A percentile compares a stretch with the other conserved stretches of the same genome.
These are phyloP conservation scores for Geum urbanum DNA, from an alignment of 306 rosid species.

Conservation along the genomic window DNA sequence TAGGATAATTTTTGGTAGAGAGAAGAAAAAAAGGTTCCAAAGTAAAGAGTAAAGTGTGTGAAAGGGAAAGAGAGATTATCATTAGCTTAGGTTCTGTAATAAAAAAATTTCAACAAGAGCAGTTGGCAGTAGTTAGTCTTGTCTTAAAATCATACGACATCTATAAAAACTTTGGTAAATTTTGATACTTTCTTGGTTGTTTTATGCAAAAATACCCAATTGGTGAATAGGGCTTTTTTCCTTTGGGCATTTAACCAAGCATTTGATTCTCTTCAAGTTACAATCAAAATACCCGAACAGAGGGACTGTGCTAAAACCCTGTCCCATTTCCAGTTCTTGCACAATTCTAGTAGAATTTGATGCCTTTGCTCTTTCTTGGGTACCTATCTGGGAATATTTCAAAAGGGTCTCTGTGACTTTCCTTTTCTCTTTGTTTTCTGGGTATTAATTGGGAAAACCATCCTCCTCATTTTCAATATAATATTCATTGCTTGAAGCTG, in stretches of 20 bases:
- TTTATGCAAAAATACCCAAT: conserved; percentile 41
- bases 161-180: conserved; percentile 44
- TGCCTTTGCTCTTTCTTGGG: conserved; percentile 37
- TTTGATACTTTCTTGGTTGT: conserved; percentile 47
- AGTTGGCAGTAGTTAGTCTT: conserved; percentile 85
- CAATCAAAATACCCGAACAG: conserved; percentile 15
- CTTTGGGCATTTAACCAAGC: conserved; percentile 31
- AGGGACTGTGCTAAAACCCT: conserved; percentile 32
- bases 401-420: conserved; percentile 31
- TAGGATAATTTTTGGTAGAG: background rate
- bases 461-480: background rate
- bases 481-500: conserved; percentile 25
- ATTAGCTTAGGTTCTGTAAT: conserved; percentile 47
- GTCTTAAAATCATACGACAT: conserved; percentile 69
- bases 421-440: conserved; percentile 17
- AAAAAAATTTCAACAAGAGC: conserved; percentile 63
- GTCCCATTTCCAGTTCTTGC: conserved; percentile 39
- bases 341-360: conserved; percentile 48
- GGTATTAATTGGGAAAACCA: conserved; percentile 12
- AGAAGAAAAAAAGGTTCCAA: conserved; percentile 1
- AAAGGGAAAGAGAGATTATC: conserved; percentile 33
- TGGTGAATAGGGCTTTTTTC: conserved; percentile 38
- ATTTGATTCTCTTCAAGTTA: conserved; percentile 43
- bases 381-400: conserved; percentile 42
- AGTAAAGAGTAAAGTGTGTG: conserved; percentile 24